Percentiles rank a stretch among this genome's conserved stretches.
phyloP scores from a whole-genome alignment of 208 protist species.

The Acanthamoeba culbertsoni region DNA sequence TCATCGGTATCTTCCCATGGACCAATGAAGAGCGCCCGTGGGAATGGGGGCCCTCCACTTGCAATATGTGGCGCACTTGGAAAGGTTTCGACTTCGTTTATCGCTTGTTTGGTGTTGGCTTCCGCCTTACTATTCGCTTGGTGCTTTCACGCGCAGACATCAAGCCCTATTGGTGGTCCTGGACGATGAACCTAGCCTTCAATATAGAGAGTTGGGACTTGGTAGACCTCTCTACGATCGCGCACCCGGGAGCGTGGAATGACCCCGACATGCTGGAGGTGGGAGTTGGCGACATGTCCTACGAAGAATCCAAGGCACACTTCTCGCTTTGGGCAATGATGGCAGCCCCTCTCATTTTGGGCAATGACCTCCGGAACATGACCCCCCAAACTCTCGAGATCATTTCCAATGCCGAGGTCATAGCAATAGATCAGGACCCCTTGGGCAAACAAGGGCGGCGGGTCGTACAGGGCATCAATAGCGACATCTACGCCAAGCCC shows the following conservation, averaged over 20 bases:
- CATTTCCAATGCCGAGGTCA: slow-evolving; percentile 63
- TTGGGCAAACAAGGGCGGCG: slow-evolving; percentile 61
- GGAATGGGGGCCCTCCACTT: background rate
- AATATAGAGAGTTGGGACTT: background rate
- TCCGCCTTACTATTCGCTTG: no score
- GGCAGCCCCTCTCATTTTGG: slow-evolving; percentile 36
- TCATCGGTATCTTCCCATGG: slow-evolving; percentile 59
- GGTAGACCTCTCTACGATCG: background rate
- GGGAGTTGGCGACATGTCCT: background rate
- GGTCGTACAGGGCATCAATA: background rate
- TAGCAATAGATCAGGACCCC: slow-evolving; percentile 71
- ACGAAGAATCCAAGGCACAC: background rate
- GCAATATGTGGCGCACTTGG: background rate
- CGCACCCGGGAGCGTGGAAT: slow-evolving; percentile 54
- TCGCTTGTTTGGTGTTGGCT: background rate
- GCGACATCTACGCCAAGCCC: slow-evolving; percentile 52
- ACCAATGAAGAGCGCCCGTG: slow-evolving; percentile 55
- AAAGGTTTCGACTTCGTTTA: background rate
- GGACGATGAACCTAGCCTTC: slow-evolving; percentile 58
- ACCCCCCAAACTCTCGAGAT: slow-evolving; percentile 3
- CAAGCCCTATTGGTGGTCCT: slow-evolving; percentile 67
- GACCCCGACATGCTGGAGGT: slow-evolving; percentile 66
- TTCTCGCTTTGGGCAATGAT: slow-evolving; percentile 58
- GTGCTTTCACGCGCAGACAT: background rate
- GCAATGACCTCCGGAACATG: slow-evolving; percentile 48